Conservation (phyloP, 1,284 basidiomycete genomes). For the Melampsora americana region DNA sequence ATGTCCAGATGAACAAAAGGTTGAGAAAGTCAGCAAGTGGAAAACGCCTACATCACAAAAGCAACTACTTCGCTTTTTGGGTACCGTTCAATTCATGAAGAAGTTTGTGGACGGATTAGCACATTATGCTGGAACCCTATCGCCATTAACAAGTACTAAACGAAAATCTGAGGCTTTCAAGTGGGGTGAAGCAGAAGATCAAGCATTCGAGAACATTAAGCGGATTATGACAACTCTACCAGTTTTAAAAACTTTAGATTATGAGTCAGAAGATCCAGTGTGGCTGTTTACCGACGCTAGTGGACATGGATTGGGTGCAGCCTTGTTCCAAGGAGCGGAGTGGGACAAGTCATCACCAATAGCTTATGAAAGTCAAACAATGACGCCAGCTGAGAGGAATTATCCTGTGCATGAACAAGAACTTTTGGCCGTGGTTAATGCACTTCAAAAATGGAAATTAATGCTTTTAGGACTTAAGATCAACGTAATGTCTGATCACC, state of each 20-base stretch:
- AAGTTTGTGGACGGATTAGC: slow-evolving; percentile 55
- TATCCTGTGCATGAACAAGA: slow-evolving; percentile 7
- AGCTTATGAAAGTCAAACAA: neutral
- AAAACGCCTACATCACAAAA: slow-evolving; percentile 49
- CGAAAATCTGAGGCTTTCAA: neutral
- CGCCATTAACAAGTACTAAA: slow-evolving; percentile 53
- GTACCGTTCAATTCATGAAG: slow-evolving; percentile 55
- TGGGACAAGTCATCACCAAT: neutral
- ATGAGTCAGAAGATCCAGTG: neutral
- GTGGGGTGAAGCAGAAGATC: slow-evolving; percentile 2
- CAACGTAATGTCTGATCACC: slow-evolving; percentile 2
- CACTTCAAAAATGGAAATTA: neutral
- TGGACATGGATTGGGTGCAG: slow-evolving; percentile 16
- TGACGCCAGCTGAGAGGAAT: neutral
- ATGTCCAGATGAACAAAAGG: slow-evolving; percentile 53
- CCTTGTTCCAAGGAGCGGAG: neutral
- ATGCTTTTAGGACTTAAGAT: neutral
- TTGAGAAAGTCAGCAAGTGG: slow-evolving; percentile 55
- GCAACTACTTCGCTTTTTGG: slow-evolving; percentile 55
- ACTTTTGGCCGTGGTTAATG: neutral
- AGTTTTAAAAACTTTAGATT: neutral
- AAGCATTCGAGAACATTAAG: slow-evolving; percentile 8
- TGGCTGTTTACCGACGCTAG: slow-evolving; percentile 17
- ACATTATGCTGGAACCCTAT: slow-evolving; percentile 53
- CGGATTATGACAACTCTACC: slow-evolving; percentile 1